Evolutionary conservation across 495 filamentous ascomycete species (phyloP).

Genomic region (Tuber indicum): DNA sequence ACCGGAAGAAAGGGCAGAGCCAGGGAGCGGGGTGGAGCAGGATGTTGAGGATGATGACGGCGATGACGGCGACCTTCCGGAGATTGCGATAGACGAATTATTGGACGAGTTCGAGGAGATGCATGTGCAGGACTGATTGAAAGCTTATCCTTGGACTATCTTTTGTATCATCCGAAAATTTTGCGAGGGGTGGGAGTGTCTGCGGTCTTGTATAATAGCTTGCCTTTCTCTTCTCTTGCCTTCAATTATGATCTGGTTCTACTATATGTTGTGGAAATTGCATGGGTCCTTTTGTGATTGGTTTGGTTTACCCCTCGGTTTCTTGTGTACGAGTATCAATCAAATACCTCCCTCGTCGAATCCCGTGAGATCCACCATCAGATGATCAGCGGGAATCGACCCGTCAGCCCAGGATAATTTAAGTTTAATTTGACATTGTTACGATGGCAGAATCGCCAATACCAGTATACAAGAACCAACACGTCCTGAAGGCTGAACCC

Average conservation of each 20-base stretch:
- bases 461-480: too few species aligned
- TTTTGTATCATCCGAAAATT: not conserved
- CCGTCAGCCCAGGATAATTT: too few species aligned
- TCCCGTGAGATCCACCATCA: too few species aligned
- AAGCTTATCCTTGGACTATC: not conserved
- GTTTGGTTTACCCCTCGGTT: not conserved
- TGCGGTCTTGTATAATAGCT: not conserved
- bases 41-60: conserved; percentile 55
- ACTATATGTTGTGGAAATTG: not conserved
- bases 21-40: conserved; percentile 54
- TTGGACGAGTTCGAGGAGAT: conserved; percentile 86
- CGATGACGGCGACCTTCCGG: conserved; percentile 59
- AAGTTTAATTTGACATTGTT: too few species aligned
- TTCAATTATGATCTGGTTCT: not conserved
- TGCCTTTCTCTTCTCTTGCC: not conserved
- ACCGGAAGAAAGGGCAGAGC: conserved; percentile 35
- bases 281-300: not conserved
- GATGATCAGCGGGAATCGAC: too few species aligned
- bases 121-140: conserved; percentile 52
- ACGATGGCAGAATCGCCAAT: too few species aligned
- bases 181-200: not conserved
- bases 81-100: conserved; percentile 75
- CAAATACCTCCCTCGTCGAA: not conserved
- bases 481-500: too few species aligned
- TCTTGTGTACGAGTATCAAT: not conserved